phyloP scores from a whole-genome alignment of 371 early-diverging fungal species.

The Blakeslea trispora region DNA sequence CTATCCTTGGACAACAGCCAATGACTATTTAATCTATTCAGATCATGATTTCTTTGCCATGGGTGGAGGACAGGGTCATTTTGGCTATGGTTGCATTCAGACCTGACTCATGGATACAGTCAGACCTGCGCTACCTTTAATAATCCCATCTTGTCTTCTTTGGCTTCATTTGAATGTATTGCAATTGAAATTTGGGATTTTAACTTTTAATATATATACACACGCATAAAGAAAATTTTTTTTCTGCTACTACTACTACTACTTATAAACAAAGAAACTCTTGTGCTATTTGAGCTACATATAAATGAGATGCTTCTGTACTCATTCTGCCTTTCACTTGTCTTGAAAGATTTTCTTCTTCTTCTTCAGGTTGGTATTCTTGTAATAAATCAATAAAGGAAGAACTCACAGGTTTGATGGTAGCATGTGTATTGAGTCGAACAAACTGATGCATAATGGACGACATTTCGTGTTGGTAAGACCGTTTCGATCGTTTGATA shows the following conservation, averaged over 20 bases:
- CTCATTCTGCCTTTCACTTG: slow-evolving; percentile 4
- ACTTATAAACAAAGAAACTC: slow-evolving; percentile 12
- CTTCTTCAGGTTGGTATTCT: slow-evolving; percentile 10
- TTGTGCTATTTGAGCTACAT: slow-evolving; percentile 7
- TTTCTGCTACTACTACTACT: no score
- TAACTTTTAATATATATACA: slow-evolving; percentile 23
- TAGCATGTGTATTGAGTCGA: no score
- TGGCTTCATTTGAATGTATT: slow-evolving; percentile 32
- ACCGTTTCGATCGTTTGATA: not conserved
- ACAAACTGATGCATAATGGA: not conserved
- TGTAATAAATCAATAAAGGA: not conserved
- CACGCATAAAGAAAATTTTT: slow-evolving; percentile 2
- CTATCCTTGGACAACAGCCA: slow-evolving; percentile 39
- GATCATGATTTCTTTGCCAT: slow-evolving; percentile 30
- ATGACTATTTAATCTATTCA: slow-evolving; percentile 39
- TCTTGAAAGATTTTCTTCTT: slow-evolving; percentile 5
- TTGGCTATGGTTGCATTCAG: slow-evolving; percentile 43
- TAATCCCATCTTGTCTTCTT: slow-evolving; percentile 28
- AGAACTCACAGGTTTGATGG: no score
- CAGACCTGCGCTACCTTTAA: slow-evolving; percentile 41
- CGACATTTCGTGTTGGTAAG: not conserved
- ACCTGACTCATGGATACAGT: slow-evolving; percentile 40
- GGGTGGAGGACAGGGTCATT: slow-evolving; percentile 41
- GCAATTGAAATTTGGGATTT: slow-evolving; percentile 45
- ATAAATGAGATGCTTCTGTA: slow-evolving; percentile 2